phyloP scores from a whole-genome alignment of 495 filamentous ascomycete genomes.

The Opeltia flavorubescens region DNA sequence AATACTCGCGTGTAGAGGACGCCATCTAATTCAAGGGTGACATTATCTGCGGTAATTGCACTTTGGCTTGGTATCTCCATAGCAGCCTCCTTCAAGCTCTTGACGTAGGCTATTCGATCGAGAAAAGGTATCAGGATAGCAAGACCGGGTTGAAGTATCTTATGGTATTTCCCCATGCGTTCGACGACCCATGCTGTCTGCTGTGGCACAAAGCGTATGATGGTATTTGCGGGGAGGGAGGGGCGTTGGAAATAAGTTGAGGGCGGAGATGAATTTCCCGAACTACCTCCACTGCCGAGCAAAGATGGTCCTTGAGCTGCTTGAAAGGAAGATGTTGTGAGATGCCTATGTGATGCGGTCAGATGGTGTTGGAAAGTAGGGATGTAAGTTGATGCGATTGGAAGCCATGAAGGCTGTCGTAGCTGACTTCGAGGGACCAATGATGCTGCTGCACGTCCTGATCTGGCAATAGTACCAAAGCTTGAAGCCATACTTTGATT shows the following conservation, averaged over 20 bases:
- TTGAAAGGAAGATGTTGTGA: background rate
- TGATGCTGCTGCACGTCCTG: background rate
- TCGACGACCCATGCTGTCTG: conserved; percentile 99
- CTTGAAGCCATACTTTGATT: too few species aligned
- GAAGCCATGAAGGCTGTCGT: background rate
- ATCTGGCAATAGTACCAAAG: background rate
- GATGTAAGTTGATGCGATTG: background rate
- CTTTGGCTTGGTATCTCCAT: conserved; percentile 94
- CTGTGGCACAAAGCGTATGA: conserved; percentile 94
- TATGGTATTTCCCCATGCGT: conserved; percentile 92
- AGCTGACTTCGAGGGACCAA: background rate
- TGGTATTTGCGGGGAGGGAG: conserved; percentile 74
- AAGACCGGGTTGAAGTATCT: conserved; percentile 81
- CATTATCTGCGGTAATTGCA: conserved; percentile 96
- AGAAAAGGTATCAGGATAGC: conserved; percentile 81
- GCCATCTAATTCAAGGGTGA: conserved; percentile 90
- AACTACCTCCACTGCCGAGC: background rate
- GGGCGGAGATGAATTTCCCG: conserved; percentile 13
- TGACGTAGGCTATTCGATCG: conserved; percentile 95
- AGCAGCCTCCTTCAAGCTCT: conserved; percentile 87
- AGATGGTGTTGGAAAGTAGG: background rate
- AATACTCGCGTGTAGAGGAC: conserved; percentile 91
- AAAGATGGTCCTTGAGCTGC: background rate
- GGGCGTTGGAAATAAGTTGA: conserved; percentile 46
- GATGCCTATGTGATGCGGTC: background rate